Evolutionary conservation across 257 asterid species (phyloP).

Genomic region (Solanum bukasovii): DNA sequence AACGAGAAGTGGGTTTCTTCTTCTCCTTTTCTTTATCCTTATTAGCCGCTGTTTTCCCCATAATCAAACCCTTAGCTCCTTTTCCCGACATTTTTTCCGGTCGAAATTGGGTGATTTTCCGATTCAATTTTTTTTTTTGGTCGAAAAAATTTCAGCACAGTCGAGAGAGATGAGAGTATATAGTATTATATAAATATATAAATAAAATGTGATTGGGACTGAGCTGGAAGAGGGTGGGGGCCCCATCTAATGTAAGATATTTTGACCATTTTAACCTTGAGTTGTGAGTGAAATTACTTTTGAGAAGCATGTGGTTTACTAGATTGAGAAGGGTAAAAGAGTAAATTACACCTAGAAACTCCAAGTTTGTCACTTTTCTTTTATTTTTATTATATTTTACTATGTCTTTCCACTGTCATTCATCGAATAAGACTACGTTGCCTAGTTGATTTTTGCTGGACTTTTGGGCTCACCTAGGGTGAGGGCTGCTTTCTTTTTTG

Average conservation of each 20-base stretch:
- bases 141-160: neutral
- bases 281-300: neutral
- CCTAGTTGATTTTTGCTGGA: neutral
- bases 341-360: neutral
- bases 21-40: conserved; percentile 16
- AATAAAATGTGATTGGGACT: neutral
- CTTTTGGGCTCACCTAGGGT: too few relatives aligned
- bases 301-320: neutral
- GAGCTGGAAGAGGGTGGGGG: neutral
- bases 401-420: neutral
- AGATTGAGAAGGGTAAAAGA: neutral
- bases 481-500: neutral
- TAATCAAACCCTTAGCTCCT: conserved; percentile 12
- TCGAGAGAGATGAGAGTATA: neutral
- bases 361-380: neutral
- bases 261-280: neutral
- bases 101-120: neutral
- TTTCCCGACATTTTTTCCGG: conserved; percentile 7
- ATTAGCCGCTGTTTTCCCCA: conserved; percentile 6
- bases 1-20: conserved; percentile 17
- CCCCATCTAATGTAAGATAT: neutral
- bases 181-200: neutral
- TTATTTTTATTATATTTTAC: neutral
- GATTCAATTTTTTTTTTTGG: neutral
- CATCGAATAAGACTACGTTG: neutral